Percentiles rank a stretch among this genome's conserved stretches.
Evolutionary conservation across 2,329 filamentous ascomycete species (phyloP).

Genomic region (Penicillium sp.): DNA sequence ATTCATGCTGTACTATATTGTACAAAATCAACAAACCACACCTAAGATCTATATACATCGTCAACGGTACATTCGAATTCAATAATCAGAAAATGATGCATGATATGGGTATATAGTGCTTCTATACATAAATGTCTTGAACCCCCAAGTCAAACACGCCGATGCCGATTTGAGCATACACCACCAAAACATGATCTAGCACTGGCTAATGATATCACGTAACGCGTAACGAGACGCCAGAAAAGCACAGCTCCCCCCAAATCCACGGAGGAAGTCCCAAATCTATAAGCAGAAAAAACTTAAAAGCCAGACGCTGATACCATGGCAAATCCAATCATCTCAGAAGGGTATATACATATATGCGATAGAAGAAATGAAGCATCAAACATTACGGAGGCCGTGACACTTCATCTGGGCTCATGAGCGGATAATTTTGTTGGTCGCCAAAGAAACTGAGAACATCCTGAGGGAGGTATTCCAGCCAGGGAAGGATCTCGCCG

Average conservation of each 20-base stretch:
- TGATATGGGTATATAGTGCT: neutral
- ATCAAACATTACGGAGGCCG: conserved; percentile 22
- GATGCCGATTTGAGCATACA: neutral
- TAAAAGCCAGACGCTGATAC: conserved; percentile 3
- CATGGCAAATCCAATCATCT: conserved; percentile 6
- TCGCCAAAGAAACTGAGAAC: conserved; percentile 57
- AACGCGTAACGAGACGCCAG: conserved; percentile 3
- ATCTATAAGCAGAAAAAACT: neutral
- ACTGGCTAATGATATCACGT: neutral
- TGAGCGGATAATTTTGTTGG: conserved; percentile 33
- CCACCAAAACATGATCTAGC: neutral
- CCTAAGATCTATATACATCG: no score
- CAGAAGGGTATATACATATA: conserved; percentile 17
- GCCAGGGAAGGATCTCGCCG: conserved; percentile 69
- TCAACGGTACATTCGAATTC: no score
- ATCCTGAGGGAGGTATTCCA: conserved; percentile 70
- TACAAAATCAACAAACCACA: no score
- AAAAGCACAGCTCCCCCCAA: neutral
- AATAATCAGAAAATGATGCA: no score
- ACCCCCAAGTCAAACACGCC: neutral
- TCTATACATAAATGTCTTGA: neutral
- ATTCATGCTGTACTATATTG: no score
- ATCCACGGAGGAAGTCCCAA: neutral
- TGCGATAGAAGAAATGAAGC: conserved; percentile 5
- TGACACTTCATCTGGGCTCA: conserved; percentile 32